A percentile compares a stretch with the other conserved stretches of the same genome.
Conservation (phyloP, 2,329 filamentous ascomycete genomes). For the Fusarium falciforme region DNA sequence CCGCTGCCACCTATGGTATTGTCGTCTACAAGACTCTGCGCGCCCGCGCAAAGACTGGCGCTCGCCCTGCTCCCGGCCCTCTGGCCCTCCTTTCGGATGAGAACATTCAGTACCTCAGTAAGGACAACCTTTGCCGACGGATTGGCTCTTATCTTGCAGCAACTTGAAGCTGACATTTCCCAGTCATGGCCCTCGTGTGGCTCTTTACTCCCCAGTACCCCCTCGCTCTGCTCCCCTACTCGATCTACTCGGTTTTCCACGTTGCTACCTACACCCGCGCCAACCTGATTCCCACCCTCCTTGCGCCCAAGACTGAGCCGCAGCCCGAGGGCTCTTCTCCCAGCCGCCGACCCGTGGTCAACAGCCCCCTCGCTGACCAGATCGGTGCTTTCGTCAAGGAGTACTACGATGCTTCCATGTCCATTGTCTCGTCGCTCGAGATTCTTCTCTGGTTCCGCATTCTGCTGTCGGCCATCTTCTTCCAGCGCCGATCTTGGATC, state of each 20-base stretch:
- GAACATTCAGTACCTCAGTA: constrained; percentile 97
- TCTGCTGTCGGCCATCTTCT: constrained; percentile 82
- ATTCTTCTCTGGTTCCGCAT: constrained; percentile 89
- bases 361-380: constrained; percentile 76
- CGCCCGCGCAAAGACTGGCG: constrained; percentile 81
- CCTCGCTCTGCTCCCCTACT: constrained; percentile 91
- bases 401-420: constrained; percentile 98
- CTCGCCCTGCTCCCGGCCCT: constrained; percentile 67
- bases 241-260: constrained; percentile 98
- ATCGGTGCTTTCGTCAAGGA: constrained; percentile 97
- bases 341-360: constrained; percentile 55
- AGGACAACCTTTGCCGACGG: constrained; percentile 49
- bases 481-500: constrained; percentile 92
- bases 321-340: constrained; percentile 62
- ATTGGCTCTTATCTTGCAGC: neutral
- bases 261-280: constrained; percentile 95
- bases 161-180: constrained; percentile 13
- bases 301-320: constrained; percentile 68
- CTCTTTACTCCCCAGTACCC: constrained; percentile 90
- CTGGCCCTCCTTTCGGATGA: constrained; percentile 83
- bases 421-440: constrained; percentile 88
- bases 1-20: constrained; percentile 93
- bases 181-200: constrained; percentile 95
- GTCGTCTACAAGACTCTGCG: constrained; percentile 98
- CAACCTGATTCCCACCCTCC: constrained; percentile 89